Base-by-base conservation (phyloP, 1,284 basidiomycete species). In the Rhodotorula sp. region DNA sequence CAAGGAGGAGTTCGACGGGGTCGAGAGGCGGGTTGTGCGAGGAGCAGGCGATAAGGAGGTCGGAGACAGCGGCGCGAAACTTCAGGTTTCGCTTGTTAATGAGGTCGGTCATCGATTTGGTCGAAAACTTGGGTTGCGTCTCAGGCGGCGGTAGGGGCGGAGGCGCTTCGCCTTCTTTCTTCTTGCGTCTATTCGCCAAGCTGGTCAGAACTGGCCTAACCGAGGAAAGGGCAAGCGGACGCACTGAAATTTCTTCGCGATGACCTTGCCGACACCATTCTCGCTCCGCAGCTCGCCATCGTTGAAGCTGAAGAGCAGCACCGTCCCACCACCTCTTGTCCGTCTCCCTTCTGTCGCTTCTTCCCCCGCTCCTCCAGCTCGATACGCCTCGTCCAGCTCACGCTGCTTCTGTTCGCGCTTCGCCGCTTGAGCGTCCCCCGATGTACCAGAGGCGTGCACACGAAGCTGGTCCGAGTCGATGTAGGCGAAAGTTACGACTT, bases 401-500 rank as follows among this genome's bases (percentile, higher is more conserved):
- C 59, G 66, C 71, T 44, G 69, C 66, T 62, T 76, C 70, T 74
- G 75, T 69, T 59, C 73, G 62, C 76, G 75, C 16, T 64, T 67
- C 4, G 60, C 46, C 13, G 59, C 54, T 10, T 46, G 68, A 24
- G 46, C 48, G n/a, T 71, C 66, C 8, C 44, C 67, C 6, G 61
- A 57, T 55, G 55, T 51, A 44, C 51, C 56, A 10, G 74, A 76
- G 70, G 83, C 83, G 63, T 89, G 85, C 54, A 89, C 83, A 62
- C 85, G 84, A 16, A 91, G 78, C 62, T 89, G 85, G 59, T 86
- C 84, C 51, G 82, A 81, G 55, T 90, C 87, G 70, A 90, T 88
- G 77, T 94, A 94, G 22, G 89, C 88, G 76, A 95, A 94, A 59
- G 85, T 87, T 73, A 95, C 84, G 51, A 92, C 82, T 69, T 90